phyloP scores from a whole-genome alignment of 768 basidiomycete species.

The Auricularia cornea region DNA sequence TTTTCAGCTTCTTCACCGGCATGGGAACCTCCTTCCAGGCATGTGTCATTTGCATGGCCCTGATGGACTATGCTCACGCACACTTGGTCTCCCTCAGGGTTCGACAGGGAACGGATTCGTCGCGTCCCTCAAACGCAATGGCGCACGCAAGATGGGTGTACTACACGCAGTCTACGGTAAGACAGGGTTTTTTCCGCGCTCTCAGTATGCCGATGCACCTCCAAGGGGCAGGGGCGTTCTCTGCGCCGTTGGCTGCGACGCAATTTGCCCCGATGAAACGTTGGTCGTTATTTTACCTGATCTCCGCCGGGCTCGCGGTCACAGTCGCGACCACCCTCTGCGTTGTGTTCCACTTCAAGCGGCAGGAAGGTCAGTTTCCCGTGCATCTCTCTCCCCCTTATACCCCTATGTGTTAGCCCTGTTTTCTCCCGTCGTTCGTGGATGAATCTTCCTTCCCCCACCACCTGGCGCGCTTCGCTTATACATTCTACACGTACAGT shows the following conservation, averaged over 20 bases:
- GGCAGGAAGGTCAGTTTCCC: not conserved
- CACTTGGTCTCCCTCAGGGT: no score
- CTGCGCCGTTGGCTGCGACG: constrained; percentile 1
- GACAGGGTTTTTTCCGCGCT: not conserved
- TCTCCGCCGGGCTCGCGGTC: not conserved
- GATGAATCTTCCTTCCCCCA: no score
- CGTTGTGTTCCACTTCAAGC: not conserved
- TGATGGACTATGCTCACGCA: not conserved
- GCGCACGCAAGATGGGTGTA: constrained; percentile 3
- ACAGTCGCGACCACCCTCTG: not conserved
- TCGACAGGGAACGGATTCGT: constrained; percentile 3
- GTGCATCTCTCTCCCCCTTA: no score
- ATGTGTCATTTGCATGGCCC: no score
- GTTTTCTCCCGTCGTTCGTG: no score
- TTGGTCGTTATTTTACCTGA: not conserved
- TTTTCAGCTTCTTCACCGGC: not conserved
- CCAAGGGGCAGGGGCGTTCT: constrained; percentile 2
- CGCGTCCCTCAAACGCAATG: not conserved
- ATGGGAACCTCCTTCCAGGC: constrained; percentile 1
- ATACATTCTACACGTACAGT: no score
- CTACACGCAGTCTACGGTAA: constrained; percentile 4
- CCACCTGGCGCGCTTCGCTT: no score
- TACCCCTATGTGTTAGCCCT: no score
- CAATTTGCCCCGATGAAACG: constrained; percentile 1
- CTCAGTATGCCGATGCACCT: not conserved